Evolutionary conservation across 305 asterid species (phyloP).

Genomic region (Fraxinus xanthoxyloides): DNA sequence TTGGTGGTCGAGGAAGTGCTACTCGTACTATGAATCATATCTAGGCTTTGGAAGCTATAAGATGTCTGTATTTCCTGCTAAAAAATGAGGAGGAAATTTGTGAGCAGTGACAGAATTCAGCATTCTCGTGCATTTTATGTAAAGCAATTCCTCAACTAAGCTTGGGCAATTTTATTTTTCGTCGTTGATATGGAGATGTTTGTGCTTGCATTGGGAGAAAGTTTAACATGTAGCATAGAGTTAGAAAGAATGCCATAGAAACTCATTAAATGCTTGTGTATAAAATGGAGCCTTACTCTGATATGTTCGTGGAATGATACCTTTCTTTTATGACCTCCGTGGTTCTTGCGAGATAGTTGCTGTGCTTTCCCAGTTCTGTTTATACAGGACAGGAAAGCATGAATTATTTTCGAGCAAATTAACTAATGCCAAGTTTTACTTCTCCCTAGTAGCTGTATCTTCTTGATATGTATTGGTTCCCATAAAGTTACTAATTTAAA

Average conservation of each 20-base stretch:
- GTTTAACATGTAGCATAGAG: not conserved
- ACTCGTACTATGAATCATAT: slow-evolving; percentile 33
- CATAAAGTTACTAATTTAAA: not conserved
- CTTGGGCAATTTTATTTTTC: not conserved
- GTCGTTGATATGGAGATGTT: not conserved
- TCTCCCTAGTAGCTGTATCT: not conserved
- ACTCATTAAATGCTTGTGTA: not conserved
- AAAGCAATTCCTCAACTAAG: not conserved
- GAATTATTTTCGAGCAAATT: not conserved
- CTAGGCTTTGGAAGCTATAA: slow-evolving; percentile 32
- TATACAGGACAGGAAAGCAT: slow-evolving; percentile 5
- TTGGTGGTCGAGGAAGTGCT: slow-evolving; percentile 39
- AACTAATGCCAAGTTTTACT: not conserved
- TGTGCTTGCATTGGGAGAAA: not conserved
- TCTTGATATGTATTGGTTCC: not conserved
- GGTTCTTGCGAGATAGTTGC: slow-evolving; percentile 29
- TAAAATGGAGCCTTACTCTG: slow-evolving; percentile 24
- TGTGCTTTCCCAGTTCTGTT: slow-evolving; percentile 32
- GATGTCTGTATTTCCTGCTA: slow-evolving; percentile 37
- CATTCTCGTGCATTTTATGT: not conserved
- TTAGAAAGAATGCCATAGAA: not conserved
- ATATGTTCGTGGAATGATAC: slow-evolving; percentile 42
- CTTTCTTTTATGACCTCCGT: slow-evolving; percentile 39
- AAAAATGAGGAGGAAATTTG: not conserved
- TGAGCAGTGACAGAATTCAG: not conserved